Evolutionary conservation across 2,329 filamentous ascomycete genomes (phyloP), one percentile per base, ranked within the genome.

Genomic region (Claviceps africana): DNA sequence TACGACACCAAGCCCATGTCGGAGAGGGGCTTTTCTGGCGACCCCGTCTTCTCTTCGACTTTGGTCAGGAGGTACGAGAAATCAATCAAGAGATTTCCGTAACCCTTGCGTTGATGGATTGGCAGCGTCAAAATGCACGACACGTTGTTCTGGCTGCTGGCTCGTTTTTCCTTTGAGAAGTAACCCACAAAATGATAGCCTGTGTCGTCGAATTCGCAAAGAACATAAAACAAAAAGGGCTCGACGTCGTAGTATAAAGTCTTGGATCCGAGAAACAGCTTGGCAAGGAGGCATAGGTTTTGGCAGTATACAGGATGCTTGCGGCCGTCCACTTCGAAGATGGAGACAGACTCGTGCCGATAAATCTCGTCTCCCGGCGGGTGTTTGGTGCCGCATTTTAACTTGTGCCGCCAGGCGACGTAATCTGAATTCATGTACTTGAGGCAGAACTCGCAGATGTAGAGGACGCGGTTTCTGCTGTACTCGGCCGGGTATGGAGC

Each of bases 381-480:
- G 63, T 97, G 90, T 66, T 97, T 97, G 37, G 89, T 89, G 6
- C 88, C 86, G 61, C 93, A 98, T 72, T 98, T 98, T 60, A 89
- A 79, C 71, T 97, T 97, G 69, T 98, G 93, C 51, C 93, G 81
- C 88, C 91, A 97, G 15, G 93, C 91, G 30, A 98, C 93, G 62
- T 95, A 97, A 65, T 96, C 91, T 19, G 93, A 97, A 67, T 94
- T 95, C 89, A 98, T 96, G 71, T 98, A 98, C 70, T 97, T 98
- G 55, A 98, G 75, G 65, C 93, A 98, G 67, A 97, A 98, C 67
- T 98, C 94, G 75, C 93, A 98, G 57, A 98, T 97, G 69, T 95
- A 97, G n/a, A 98, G 78, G 39, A 95, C 86, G 31, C 88, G 84
- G 64, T 98, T 97, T 57, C 91, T 83, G 66, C 89, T 97, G 72